Base-by-base conservation (phyloP, 768 basidiomycete genomes). In the Polyporus arcularius region DNA sequence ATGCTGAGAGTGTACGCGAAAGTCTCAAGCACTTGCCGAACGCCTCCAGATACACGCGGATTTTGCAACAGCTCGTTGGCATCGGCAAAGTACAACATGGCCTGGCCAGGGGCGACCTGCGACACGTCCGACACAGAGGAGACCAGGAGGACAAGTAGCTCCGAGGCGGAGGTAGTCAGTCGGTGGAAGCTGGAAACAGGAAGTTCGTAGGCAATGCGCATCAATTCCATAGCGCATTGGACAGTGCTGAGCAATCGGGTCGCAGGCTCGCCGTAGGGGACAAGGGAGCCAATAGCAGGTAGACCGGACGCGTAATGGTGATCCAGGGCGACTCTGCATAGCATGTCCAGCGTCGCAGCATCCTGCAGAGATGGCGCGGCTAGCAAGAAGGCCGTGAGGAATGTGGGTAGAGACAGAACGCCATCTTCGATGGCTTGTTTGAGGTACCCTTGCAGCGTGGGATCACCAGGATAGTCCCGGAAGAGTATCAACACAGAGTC, bases 401-500 rank as follows among this genome's bases (percentile, higher is more conserved):
- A 90, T 14, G 77, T 79, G 10, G 83, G 71, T 21, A 87, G 73
- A 8, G 88, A 83, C 15, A 91, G 72, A 45, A 86, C 71, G 10
- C 82, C 79, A 46, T 80, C 76, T 57, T 81, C 74, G 30, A 92
- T 77, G 4, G 88, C 87, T 58, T 74, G 70, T 64, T 79, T 83
- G 52, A 92, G 72, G 68, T 93, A 93, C 46, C 78, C 80, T 59
- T 84, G 81, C n/a, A 93, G 79, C 46, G 78, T 78, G 18, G 83
- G 82, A 68, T 89, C 85, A n/a, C 85, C 89, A 26, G 88, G 87
- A 66, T 89, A 88, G 49, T 82, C 80, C 54, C 83, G 78, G 68
- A 85, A 90, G 15, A 92, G 78, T 8, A 82, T 74, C 47, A 93
- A 76, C 11, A 92, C 82, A 4, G 90, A 86, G 67, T 88, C 91